Base-by-base conservation (phyloP, 139 green algal genomes). In the Coelastrella sp. region DNA sequence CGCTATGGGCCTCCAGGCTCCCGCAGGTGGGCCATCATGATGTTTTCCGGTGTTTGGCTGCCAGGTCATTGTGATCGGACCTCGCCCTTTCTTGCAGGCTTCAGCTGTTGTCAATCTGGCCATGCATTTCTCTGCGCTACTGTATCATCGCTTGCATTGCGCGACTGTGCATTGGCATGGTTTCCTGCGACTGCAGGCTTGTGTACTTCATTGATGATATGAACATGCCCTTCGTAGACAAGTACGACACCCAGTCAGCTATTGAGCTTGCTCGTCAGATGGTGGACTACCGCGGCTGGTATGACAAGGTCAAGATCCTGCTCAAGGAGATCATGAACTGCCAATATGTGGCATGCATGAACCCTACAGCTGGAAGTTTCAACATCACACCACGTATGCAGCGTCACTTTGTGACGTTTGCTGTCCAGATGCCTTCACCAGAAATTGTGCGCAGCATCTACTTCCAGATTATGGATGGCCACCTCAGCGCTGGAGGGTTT, bases 201-300 rank as follows among this genome's bases (percentile, higher is more conserved):
- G 93, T 99, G 5, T 99, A 97, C 93, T 99, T 99, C 80, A 89
- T 99, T 6, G 97, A 99, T 85, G 97, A 98, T 93, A 94, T 97
- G 85, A 99, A 98, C 93, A 98, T 99, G 97, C 96, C 97, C 0
- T 96, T 94, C 57, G 93, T 97, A 14, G 97, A 99, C 95, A 99
- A 99, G 94, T 99, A 99, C 78, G 96, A 98, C 93, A 99, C 97
- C 11, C 97, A 99, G 92, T 95, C 92, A 2, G 96, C 97, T 16
- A 96, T 99, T 79, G 97, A 99, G 94, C 95, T 99, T 58, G 90
- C 97, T 66, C 93, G 97, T 14, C 97, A 99, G 93, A 93, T 92
- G 89, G 92, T 98, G 3, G 97, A 99, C 93, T 98, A 98, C 89
- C 79, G 94, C 54, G 97, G 97, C 60, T 99, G 97, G 97, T 98